A percentile compares a stretch with the other conserved stretches of the same genome.
Evolutionary conservation across 768 basidiomycete genomes (phyloP).

Genomic region (Termitomyces titanicus): DNA sequence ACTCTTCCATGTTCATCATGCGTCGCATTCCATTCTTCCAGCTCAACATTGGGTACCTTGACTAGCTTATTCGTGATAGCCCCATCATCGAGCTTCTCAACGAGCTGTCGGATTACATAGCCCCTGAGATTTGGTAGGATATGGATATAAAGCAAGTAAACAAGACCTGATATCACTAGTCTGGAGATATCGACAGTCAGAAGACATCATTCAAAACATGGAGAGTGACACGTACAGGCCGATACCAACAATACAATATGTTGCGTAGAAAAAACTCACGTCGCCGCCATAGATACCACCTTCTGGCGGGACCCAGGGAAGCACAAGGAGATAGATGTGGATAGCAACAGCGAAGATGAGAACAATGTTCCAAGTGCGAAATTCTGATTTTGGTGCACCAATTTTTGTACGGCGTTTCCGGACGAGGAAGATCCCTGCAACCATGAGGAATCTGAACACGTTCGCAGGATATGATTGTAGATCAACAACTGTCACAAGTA

Average conservation of each 20-base stretch:
- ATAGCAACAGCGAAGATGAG: constrained; percentile 31
- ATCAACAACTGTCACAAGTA: constrained; percentile 26
- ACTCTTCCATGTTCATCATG: constrained; percentile 31
- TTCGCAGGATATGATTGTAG: constrained; percentile 37
- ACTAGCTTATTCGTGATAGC: constrained; percentile 28
- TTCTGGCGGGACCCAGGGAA: constrained; percentile 39
- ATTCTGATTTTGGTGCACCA: constrained; percentile 30
- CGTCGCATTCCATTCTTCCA: constrained; percentile 32
- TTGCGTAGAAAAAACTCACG: constrained; percentile 40
- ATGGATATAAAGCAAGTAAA: constrained; percentile 33
- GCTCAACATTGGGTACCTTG: constrained; percentile 25
- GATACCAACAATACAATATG: constrained; percentile 36
- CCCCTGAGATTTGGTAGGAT: constrained; percentile 38
- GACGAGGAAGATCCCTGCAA: constrained; percentile 31
- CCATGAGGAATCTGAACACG: constrained; percentile 32
- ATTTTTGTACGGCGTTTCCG: constrained; percentile 28
- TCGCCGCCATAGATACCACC: constrained; percentile 36
- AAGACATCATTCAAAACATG: neutral
- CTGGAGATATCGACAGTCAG: constrained; percentile 10
- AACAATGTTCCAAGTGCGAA: constrained; percentile 34
- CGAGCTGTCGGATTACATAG: constrained; percentile 42
- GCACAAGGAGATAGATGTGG: constrained; percentile 36
- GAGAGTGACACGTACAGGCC: constrained; percentile 24
- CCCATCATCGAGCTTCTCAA: constrained; percentile 35
- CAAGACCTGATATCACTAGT: constrained; percentile 26